Evolutionary conservation across 768 basidiomycete genomes (phyloP), one percentile per base, ranked within the genome.

Genomic region (Lentinula sp.): DNA sequence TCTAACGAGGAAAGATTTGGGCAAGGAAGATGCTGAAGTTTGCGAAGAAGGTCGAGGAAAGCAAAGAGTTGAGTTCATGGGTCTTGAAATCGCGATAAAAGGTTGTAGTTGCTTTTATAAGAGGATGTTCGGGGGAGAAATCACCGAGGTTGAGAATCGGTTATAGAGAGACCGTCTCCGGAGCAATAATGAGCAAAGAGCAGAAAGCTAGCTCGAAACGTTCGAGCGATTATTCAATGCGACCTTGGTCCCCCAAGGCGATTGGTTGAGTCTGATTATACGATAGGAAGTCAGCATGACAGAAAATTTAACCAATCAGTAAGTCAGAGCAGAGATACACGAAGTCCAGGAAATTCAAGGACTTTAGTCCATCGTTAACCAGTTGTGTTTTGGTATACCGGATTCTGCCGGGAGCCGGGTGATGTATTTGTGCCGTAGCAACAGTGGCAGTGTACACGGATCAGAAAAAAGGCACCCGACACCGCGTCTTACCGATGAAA

Each of bases 1-100:
- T 16, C 57, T 64, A 45, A 66, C 69, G 32, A 78, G 39, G 53
- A 73, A 61, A 3, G 73, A 69, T 49, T 11, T 34, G 5, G 58
- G 15, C 11, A 40, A 43, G 15, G 40, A 48, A 8, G 32, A 21
- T n/a, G 7, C 15, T 31, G 53, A 54, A 21, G 53, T 18, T 31
- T 23, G 48, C 9, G 58, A 15, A 21, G 34, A 59, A 16, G 48
- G 39, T 10, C 46, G 32, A 50, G 46, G 46, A 16, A 57, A 56
- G n/a, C 37, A 48, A 28, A 48, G 46, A 23, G 21, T 43, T 23
- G 54, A n/a, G 23, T 56, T 40, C 54, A 40, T 56, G 10, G 53
- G 15, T 21, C 32, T 28, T 31, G 49, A 15, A 7, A 51, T 45
- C 43, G 46, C 28, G 18, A 48, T 48, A 48, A n/a, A 48, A 45